Conservation (phyloP, 331 rosid genomes). For the Telfairia occidentalis region DNA sequence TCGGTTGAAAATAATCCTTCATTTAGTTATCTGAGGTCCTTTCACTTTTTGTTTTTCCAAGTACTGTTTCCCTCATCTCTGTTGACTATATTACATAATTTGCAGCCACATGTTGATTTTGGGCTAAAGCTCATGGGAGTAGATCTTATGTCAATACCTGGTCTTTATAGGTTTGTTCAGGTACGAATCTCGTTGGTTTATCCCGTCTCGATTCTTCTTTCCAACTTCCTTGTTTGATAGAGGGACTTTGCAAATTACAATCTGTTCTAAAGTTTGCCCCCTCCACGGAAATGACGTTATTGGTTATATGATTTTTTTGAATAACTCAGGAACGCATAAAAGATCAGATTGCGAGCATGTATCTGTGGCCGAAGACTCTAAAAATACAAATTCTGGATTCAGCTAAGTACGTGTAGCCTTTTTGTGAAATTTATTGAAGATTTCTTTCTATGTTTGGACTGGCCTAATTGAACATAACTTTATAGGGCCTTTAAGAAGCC, state of each 20-base stretch:
- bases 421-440: neutral
- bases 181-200: conserved; percentile 27
- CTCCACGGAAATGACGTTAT: neutral
- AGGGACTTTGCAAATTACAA: neutral
- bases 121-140: conserved; percentile 71
- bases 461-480: neutral
- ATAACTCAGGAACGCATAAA: conserved; percentile 51
- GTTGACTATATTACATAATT: neutral
- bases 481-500: conserved; percentile 56
- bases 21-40: neutral
- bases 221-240: neutral
- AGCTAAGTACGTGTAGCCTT: conserved; percentile 40
- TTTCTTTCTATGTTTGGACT: neutral
- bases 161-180: conserved; percentile 76
- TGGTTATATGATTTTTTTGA: neutral
- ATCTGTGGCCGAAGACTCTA: conserved; percentile 73
- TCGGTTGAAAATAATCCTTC: neutral
- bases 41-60: conserved; percentile 1
- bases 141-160: conserved; percentile 92
- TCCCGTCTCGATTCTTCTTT: neutral
- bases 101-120: conserved; percentile 87
- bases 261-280: neutral
- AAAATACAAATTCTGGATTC: conserved; percentile 66
- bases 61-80: neutral
- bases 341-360: conserved; percentile 61